These are phyloP conservation scores for Solanum appendiculatum DNA, from an alignment of 257 asterid genomes.

Conservation along the genomic window DNA sequence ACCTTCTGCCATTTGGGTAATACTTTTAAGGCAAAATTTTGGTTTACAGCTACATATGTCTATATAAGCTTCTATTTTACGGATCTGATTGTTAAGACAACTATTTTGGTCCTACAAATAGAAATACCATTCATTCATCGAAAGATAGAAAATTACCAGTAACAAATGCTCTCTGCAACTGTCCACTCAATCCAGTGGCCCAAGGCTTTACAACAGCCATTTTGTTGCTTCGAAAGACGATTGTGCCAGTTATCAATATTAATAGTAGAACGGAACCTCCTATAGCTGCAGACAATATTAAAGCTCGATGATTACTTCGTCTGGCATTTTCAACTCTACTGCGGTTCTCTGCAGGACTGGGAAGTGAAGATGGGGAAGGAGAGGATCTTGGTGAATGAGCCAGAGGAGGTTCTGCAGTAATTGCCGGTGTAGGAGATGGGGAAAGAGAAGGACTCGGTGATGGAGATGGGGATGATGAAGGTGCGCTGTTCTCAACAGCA, in stretches of 20 bases:
- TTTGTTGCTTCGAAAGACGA: conserved; percentile 34
- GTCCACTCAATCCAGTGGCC: conserved; percentile 93
- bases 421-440: conserved; percentile 24
- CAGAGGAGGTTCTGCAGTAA: background rate
- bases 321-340: background rate
- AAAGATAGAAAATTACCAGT: conserved; percentile 39
- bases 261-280: conserved; percentile 51
- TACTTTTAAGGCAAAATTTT: background rate
- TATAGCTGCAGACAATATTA: conserved; percentile 31
- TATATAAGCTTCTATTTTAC: background rate
- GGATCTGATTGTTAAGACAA: background rate
- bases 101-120: background rate
- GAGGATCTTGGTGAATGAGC: conserved; percentile 22
- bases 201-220: conserved; percentile 84
- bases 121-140: background rate
- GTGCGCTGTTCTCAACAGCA: background rate
- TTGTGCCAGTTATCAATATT: conserved; percentile 13
- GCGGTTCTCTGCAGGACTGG: conserved; percentile 11
- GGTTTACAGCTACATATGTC: background rate
- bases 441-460: conserved; percentile 5
- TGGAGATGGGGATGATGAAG: conserved; percentile 8
- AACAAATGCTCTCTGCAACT: conserved; percentile 78
- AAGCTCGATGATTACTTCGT: background rate
- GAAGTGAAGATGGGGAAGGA: conserved; percentile 26
- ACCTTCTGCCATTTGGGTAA: background rate